Percentiles rank a stretch among this genome's conserved stretches.
These are phyloP conservation scores for Urtica urens DNA, from an alignment of 306 rosid genomes.

Conservation along the genomic window DNA sequence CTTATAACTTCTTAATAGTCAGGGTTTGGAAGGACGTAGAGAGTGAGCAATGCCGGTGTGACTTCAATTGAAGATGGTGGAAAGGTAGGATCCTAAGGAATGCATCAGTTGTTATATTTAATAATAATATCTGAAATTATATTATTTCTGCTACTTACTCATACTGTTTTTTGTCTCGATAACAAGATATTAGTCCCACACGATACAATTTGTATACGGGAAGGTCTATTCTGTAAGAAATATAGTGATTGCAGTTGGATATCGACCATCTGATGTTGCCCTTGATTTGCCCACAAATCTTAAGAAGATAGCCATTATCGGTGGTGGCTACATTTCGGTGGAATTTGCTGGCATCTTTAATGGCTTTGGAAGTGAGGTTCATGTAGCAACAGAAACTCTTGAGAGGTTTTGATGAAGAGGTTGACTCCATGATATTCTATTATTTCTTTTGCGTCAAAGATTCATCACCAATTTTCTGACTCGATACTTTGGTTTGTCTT, in stretches of 20 bases:
- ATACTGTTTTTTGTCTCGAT: background rate
- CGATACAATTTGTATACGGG: conserved; percentile 74
- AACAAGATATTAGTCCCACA: conserved; percentile 69
- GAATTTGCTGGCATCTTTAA: conserved; percentile 96
- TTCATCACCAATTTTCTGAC: conserved; percentile 10
- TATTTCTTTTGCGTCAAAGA: conserved; percentile 1
- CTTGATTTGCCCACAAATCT: conserved; percentile 89
- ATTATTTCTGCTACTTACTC: background rate
- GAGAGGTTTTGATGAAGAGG: conserved; percentile 97
- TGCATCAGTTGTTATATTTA: too few species aligned
- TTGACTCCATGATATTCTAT: conserved; percentile 16
- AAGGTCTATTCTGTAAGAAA: conserved; percentile 71
- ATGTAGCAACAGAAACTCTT: conserved; percentile 83
- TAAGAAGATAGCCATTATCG: conserved; percentile 80
- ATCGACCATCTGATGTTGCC: conserved; percentile 92
- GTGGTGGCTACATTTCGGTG: conserved; percentile 94
- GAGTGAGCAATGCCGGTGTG: conserved; percentile 50
- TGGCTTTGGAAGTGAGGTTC: conserved; percentile 66
- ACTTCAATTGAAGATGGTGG: conserved; percentile 84
- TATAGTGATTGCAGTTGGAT: conserved; percentile 75
- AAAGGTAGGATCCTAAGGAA: conserved; percentile 38
- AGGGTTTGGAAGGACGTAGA: conserved; percentile 94
- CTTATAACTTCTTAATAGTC: too few species aligned
- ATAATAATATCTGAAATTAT: conserved; percentile 5
- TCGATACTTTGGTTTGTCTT: conserved; percentile 12